These are phyloP conservation scores for Boletus nobilissimus DNA, from an alignment of 1,284 basidiomycete species.

Conservation along the genomic window DNA sequence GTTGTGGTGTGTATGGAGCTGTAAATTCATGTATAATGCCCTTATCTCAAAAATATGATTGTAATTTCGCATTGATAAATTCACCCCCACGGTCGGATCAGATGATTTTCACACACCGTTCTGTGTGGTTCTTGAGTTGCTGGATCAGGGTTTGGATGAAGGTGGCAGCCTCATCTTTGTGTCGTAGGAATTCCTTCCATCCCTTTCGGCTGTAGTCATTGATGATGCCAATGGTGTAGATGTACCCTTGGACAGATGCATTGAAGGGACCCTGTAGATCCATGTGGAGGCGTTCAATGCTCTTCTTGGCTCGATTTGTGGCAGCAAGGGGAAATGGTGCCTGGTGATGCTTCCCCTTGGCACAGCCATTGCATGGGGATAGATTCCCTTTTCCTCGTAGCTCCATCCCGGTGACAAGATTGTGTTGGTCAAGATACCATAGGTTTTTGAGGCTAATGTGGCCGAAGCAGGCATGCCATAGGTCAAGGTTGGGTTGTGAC, in stretches of 20 bases:
- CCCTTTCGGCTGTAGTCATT: slow-evolving; percentile 26
- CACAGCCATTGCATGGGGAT: slow-evolving; percentile 16
- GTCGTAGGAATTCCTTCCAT: slow-evolving; percentile 26
- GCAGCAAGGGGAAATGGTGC: not conserved
- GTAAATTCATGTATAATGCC: not conserved
- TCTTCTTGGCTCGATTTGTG: not conserved
- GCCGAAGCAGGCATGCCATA: slow-evolving; percentile 24
- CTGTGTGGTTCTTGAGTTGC: not conserved
- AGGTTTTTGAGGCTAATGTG: slow-evolving; percentile 21
- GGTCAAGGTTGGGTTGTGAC: slow-evolving; percentile 11
- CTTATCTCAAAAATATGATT: not conserved
- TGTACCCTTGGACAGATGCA: too few species aligned
- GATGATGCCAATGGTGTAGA: slow-evolving; percentile 1
- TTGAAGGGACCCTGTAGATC: too few species aligned
- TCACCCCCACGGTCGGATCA: not conserved
- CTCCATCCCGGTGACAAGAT: slow-evolving; percentile 20
- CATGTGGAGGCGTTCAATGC: too few species aligned
- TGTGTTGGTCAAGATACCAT: slow-evolving; percentile 9
- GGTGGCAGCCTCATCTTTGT: slow-evolving; percentile 17
- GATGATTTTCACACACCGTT: not conserved
- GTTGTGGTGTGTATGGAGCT: not conserved
- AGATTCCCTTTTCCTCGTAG: slow-evolving; percentile 10
- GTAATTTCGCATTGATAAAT: not conserved
- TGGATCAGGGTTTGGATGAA: not conserved
- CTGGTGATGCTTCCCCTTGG: slow-evolving; percentile 22